Conservation (phyloP, 805 yeast genomes). For the Yarrowia sp. region DNA sequence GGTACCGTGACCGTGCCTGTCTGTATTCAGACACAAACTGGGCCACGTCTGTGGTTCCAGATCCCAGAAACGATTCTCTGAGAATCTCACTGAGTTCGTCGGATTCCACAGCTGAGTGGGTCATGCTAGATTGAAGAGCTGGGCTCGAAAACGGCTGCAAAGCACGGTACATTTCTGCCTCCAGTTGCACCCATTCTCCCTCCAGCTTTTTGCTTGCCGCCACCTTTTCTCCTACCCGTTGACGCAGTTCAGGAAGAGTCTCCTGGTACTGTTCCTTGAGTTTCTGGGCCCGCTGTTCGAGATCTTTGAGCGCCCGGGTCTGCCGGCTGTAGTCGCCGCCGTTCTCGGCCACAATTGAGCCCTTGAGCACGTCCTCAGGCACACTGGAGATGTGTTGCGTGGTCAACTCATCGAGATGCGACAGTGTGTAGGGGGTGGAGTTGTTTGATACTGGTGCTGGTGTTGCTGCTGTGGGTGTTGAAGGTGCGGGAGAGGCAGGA, state of each 20-base stretch:
- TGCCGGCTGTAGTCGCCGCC: conserved; percentile 15
- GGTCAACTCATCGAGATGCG: not conserved
- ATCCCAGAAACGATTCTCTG: conserved; percentile 36
- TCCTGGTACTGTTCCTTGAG: conserved; percentile 34
- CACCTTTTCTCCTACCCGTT: conserved; percentile 23
- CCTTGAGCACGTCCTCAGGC: not conserved
- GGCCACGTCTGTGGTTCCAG: conserved; percentile 34
- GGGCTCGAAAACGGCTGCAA: conserved; percentile 42
- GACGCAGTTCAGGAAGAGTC: conserved; percentile 31
- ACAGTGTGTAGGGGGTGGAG: not conserved
- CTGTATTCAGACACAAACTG: conserved; percentile 46
- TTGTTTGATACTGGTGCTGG: not conserved
- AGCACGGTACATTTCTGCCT: conserved; percentile 38
- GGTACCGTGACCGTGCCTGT: conserved; percentile 43
- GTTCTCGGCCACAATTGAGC: conserved; percentile 7
- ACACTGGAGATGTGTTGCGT: not conserved
- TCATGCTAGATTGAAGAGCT: conserved; percentile 38
- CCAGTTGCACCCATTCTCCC: conserved; percentile 40
- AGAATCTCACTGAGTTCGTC: conserved; percentile 39
- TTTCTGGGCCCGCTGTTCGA: conserved; percentile 5
- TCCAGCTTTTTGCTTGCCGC: conserved; percentile 32
- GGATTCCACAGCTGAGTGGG: conserved; percentile 37
- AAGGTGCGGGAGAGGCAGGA: not conserved
- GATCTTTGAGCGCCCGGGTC: conserved; percentile 12
- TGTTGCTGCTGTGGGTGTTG: not conserved